These are phyloP conservation scores for Fraxinus platypoda DNA, from an alignment of 305 asterid species.

Conservation along the genomic window DNA sequence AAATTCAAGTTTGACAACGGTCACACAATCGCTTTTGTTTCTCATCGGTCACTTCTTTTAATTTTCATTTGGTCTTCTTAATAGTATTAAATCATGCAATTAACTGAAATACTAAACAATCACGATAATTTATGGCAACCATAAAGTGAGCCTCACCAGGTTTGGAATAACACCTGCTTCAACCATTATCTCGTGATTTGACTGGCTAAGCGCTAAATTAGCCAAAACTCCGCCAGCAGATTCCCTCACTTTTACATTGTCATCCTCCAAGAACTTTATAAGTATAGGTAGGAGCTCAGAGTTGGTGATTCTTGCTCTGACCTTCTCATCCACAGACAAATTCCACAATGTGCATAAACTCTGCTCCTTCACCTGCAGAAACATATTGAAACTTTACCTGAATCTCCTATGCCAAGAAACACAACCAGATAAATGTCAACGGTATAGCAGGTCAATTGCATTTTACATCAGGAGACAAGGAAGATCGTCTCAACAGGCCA, in stretches of 20 bases:
- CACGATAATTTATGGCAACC: slow-evolving; percentile 9
- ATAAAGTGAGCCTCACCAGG: slow-evolving; percentile 51
- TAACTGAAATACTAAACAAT: slow-evolving; percentile 12
- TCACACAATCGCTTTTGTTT: background rate
- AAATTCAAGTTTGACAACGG: background rate
- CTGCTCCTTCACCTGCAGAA: slow-evolving; percentile 85
- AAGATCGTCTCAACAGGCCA: slow-evolving; percentile 53
- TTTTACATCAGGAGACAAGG: slow-evolving; percentile 59
- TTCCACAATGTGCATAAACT: slow-evolving; percentile 67
- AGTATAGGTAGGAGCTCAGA: slow-evolving; percentile 64
- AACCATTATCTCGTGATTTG: slow-evolving; percentile 60
- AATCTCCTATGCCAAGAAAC: slow-evolving; percentile 20
- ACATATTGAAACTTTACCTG: slow-evolving; percentile 26
- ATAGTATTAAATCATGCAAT: slow-evolving; percentile 16
- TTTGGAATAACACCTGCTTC: slow-evolving; percentile 78
- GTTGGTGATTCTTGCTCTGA: slow-evolving; percentile 47
- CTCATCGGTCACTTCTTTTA: background rate
- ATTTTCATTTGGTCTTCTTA: background rate
- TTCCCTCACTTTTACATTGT: slow-evolving; percentile 63
- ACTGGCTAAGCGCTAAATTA: slow-evolving; percentile 56
- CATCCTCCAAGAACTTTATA: slow-evolving; percentile 67
- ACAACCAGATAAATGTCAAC: slow-evolving; percentile 11
- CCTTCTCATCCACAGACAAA: slow-evolving; percentile 74
- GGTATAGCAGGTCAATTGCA: slow-evolving; percentile 5
- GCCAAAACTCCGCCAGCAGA: slow-evolving; percentile 76